Percentiles rank a stretch among this genome's conserved stretches.
phyloP scores from a whole-genome alignment of 257 asterid species.

The Prunella vulgaris region DNA sequence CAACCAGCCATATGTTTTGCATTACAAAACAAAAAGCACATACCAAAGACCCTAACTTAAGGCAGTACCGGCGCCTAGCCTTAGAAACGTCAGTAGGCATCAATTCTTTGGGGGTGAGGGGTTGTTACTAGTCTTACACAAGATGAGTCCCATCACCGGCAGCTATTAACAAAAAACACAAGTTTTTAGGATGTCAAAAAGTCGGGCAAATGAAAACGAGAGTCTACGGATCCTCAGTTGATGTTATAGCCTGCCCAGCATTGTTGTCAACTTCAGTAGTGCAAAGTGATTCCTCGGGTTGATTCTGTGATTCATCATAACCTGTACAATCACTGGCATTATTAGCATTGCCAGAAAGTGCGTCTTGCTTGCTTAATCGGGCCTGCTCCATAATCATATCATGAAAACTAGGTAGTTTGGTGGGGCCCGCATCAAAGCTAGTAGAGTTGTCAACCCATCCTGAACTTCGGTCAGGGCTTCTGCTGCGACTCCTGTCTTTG shows the following conservation, averaged over 20 bases:
- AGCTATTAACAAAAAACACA: slow-evolving; percentile 12
- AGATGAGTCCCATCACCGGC: slow-evolving; percentile 3
- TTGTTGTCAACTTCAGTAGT: neutral
- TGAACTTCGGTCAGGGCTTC: slow-evolving; percentile 32
- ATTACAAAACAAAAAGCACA: slow-evolving; percentile 17
- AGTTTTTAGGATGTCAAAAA: neutral
- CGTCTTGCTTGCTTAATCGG: neutral
- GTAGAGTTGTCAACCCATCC: slow-evolving; percentile 39
- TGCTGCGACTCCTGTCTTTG: slow-evolving; percentile 25
- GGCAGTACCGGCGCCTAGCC: slow-evolving; percentile 12
- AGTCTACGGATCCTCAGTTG: neutral
- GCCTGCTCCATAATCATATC: slow-evolving; percentile 47
- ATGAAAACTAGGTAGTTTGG: slow-evolving; percentile 44
- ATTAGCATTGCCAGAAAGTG: neutral
- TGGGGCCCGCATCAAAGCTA: slow-evolving; percentile 39
- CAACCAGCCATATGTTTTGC: slow-evolving; percentile 1
- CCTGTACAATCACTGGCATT: neutral
- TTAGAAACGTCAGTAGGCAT: neutral
- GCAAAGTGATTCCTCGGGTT: neutral
- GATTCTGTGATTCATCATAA: neutral
- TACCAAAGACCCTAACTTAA: neutral
- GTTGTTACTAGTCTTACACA: slow-evolving; percentile 8
- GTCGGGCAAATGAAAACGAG: neutral
- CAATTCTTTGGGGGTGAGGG: neutral
- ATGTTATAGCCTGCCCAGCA: slow-evolving; percentile 11